phyloP scores from a whole-genome alignment of 2,329 filamentous ascomycete species.

The Cladophialophora yegresii region DNA sequence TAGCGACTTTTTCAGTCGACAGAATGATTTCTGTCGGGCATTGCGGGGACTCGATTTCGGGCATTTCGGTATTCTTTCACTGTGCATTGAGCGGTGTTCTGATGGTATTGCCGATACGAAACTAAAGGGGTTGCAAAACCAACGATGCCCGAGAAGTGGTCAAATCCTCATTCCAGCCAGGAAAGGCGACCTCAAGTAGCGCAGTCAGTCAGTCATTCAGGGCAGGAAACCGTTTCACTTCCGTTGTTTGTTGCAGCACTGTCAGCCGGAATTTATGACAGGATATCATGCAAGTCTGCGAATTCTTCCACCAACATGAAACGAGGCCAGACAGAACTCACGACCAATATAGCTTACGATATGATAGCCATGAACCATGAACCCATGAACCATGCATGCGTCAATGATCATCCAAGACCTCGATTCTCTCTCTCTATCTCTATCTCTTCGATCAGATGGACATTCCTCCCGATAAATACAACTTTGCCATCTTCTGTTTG shows the following conservation, averaged over 20 bases:
- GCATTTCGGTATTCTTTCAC: neutral
- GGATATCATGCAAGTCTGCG: neutral
- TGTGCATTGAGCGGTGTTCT: constrained; percentile 1
- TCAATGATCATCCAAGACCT: neutral
- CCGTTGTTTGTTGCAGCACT: neutral
- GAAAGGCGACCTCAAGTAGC: neutral
- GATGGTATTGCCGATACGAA: neutral
- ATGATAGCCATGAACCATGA: constrained; percentile 1
- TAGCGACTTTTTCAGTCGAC: neutral
- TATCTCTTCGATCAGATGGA: constrained; percentile 38
- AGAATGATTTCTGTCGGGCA: neutral
- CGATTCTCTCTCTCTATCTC: neutral
- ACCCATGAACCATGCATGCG: constrained; percentile 1
- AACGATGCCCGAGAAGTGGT: neutral
- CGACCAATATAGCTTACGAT: constrained; percentile 9
- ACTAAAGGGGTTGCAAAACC: constrained; percentile 8
- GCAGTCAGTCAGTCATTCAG: neutral
- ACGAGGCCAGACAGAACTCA: constrained; percentile 6
- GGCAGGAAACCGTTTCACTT: neutral
- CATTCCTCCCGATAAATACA: constrained; percentile 51
- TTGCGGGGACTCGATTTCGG: neutral
- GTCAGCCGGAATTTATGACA: neutral
- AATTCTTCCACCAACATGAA: constrained; percentile 7
- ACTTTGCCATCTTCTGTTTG: constrained; percentile 44
- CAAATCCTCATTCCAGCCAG: neutral